These are phyloP conservation scores for Eucalyptus polybractea DNA, from an alignment of 345 rosid species.

Conservation along the genomic window DNA sequence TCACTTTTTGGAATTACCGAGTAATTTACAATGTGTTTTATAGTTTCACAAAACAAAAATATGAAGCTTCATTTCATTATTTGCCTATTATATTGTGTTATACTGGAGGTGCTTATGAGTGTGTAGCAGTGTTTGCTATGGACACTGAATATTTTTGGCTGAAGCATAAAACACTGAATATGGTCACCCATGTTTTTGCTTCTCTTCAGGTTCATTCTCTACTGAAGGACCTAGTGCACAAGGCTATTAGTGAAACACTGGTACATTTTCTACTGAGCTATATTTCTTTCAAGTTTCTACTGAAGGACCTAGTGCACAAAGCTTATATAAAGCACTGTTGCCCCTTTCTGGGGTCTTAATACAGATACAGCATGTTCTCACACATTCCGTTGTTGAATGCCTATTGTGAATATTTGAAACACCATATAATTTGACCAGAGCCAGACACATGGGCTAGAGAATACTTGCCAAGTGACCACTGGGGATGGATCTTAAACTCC, in stretches of 20 bases:
- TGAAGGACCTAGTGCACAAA: not conserved
- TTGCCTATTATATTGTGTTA: not conserved
- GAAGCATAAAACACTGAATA: not conserved
- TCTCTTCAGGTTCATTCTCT: constrained; percentile 70
- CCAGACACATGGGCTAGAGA: not conserved
- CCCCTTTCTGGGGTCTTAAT: not conserved
- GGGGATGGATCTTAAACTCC: not conserved
- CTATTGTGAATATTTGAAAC: not conserved
- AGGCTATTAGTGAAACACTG: constrained; percentile 72
- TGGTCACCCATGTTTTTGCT: not conserved
- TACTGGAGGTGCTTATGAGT: not conserved
- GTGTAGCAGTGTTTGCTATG: not conserved
- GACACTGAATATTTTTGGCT: not conserved
- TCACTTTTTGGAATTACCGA: not conserved
- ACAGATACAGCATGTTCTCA: not conserved
- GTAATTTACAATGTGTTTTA: not conserved
- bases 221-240: constrained; percentile 94
- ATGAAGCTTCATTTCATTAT: not conserved
- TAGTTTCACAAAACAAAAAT: not conserved
- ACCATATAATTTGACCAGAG: not conserved
- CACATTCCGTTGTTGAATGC: not conserved
- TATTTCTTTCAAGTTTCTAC: not conserved
- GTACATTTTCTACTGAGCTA: constrained; percentile 31
- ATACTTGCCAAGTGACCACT: not conserved
- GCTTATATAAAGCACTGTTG: not conserved